These are phyloP conservation scores for Aspergillus sclerotialis DNA, from an alignment of 2,329 filamentous ascomycete genomes.

Conservation along the genomic window DNA sequence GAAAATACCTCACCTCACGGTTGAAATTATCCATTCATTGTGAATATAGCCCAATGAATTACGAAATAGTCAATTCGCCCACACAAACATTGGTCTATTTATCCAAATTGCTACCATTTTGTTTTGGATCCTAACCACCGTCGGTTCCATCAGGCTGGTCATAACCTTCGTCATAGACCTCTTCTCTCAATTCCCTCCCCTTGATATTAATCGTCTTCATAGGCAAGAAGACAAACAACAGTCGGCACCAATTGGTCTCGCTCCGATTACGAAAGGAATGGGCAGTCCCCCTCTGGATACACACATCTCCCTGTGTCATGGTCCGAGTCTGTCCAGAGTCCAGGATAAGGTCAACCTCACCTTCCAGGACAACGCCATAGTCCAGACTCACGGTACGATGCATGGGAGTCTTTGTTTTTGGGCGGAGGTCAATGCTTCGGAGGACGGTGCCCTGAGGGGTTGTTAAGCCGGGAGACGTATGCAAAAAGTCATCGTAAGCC, in stretches of 20 bases:
- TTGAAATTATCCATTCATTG: too few species aligned
- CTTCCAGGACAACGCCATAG: conserved; percentile 32
- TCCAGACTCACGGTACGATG: conserved; percentile 33
- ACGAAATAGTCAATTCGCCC: too few species aligned
- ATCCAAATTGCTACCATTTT: neutral
- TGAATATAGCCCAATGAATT: too few species aligned
- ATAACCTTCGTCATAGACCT: conserved; percentile 21
- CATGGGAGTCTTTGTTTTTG: conserved; percentile 26
- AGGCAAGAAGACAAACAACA: conserved; percentile 27
- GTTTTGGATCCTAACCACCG: neutral
- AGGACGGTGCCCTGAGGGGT: conserved; percentile 24
- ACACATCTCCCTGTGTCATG: conserved; percentile 28
- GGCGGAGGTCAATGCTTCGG: conserved; percentile 27
- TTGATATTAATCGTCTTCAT: conserved; percentile 32
- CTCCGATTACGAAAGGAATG: conserved; percentile 24
- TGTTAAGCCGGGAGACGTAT: conserved; percentile 26
- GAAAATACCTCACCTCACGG: too few species aligned
- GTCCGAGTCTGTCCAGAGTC: conserved; percentile 27
- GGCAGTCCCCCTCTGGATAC: conserved; percentile 25
- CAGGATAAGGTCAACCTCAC: conserved; percentile 28
- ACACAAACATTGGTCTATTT: too few species aligned
- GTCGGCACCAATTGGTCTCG: conserved; percentile 19
- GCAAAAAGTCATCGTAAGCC: conserved; percentile 26
- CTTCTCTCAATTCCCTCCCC: conserved; percentile 47
- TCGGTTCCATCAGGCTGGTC: conserved; percentile 5